Conservation (phyloP, 768 basidiomycete species). For the Dioszegia crocea region DNA sequence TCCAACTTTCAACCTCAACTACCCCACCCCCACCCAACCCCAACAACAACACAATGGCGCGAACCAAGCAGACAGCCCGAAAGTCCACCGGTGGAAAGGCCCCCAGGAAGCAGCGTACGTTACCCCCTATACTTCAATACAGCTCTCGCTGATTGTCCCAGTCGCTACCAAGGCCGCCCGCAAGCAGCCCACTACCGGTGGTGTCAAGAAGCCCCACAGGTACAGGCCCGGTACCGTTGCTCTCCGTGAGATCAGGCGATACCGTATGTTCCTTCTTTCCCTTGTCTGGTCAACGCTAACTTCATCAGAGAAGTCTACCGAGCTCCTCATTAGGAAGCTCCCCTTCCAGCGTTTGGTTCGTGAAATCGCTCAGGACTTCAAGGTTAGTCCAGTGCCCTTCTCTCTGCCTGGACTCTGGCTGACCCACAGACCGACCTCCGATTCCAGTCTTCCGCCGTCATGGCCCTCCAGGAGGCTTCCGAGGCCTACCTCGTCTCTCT, state of each 20-base stretch:
- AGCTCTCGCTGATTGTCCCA: constrained; percentile 13
- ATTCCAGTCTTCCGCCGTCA: constrained; percentile 59
- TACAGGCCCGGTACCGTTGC: constrained; percentile 76
- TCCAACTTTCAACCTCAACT: not conserved
- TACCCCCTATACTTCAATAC: not conserved
- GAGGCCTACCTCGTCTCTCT: constrained; percentile 70
- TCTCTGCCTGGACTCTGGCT: not conserved
- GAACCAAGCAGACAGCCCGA: constrained; percentile 70
- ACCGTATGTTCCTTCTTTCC: constrained; percentile 48
- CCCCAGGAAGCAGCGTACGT: constrained; percentile 49
- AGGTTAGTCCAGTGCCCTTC: constrained; percentile 51
- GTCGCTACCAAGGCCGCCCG: constrained; percentile 50
- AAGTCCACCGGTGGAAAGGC: constrained; percentile 74
- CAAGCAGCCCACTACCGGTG: constrained; percentile 53
- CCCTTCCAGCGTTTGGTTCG: constrained; percentile 68
- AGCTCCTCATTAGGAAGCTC: constrained; percentile 58
- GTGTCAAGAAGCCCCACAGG: constrained; percentile 77
- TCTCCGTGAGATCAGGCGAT: constrained; percentile 64
- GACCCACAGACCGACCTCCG: constrained; percentile 61
- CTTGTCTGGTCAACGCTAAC: not conserved
- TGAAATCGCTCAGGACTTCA: constrained; percentile 79
- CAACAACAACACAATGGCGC: constrained; percentile 44
- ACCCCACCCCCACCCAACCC: constrained; percentile 7
- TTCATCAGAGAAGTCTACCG: constrained; percentile 52
- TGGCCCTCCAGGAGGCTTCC: constrained; percentile 58